Evolutionary conservation across 2,329 filamentous ascomycete genomes (phyloP).

Genomic region (Ascomycota sp.): DNA sequence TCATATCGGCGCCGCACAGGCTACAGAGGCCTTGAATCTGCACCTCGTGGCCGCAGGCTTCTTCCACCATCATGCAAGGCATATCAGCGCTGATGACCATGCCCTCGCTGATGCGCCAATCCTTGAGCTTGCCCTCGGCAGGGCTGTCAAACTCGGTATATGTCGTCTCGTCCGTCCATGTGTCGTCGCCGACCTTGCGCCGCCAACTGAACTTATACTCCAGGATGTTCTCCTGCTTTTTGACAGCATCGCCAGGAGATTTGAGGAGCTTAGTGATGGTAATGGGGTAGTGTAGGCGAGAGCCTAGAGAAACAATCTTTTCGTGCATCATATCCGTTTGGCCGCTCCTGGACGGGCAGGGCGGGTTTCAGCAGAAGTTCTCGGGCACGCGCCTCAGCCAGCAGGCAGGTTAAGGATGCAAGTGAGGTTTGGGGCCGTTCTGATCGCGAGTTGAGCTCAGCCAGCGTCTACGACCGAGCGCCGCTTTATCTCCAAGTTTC

Average conservation of each 20-base stretch:
- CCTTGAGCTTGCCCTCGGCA: conserved; percentile 55
- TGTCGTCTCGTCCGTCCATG: conserved; percentile 42
- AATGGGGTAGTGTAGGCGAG: conserved; percentile 73
- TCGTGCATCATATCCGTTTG: conserved; percentile 20
- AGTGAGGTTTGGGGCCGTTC: too few relatives aligned
- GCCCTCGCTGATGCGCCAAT: conserved; percentile 56
- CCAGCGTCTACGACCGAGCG: not conserved
- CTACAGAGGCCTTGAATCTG: conserved; percentile 84
- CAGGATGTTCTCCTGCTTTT: conserved; percentile 59
- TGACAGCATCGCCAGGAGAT: conserved; percentile 51
- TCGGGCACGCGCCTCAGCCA: too few relatives aligned
- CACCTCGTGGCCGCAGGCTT: conserved; percentile 76
- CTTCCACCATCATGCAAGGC: conserved; percentile 56
- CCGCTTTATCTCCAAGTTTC: too few relatives aligned
- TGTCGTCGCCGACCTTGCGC: conserved; percentile 52
- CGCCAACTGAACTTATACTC: conserved; percentile 72
- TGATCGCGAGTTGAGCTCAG: not conserved
- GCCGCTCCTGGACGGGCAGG: not conserved
- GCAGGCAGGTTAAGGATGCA: too few relatives aligned
- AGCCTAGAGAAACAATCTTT: conserved; percentile 28
- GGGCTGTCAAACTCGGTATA: conserved; percentile 64
- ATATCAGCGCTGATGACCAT: conserved; percentile 39
- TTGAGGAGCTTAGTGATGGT: conserved; percentile 75
- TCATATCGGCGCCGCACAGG: conserved; percentile 92
- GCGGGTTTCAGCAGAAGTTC: too few relatives aligned